Evolutionary conservation across 352 stramenopile genomes (phyloP).

Genomic region (Globisporangium iwayamae): DNA sequence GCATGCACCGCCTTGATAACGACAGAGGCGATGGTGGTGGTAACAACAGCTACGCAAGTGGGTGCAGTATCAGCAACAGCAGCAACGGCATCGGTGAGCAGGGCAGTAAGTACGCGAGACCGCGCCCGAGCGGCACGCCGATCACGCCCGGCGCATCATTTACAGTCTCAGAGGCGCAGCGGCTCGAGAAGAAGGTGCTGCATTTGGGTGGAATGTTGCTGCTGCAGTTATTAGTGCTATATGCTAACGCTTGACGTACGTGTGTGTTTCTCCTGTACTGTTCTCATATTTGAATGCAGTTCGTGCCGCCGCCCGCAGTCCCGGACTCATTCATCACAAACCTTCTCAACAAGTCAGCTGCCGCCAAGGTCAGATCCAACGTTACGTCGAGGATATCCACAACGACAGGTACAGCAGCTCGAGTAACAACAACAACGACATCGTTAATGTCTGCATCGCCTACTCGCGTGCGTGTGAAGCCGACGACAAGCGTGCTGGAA

Average conservation of each 20-base stretch:
- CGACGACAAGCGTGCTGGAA: slow-evolving; percentile 9
- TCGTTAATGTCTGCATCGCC: slow-evolving; percentile 1
- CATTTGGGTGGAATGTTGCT: neutral
- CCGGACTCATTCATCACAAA: slow-evolving; percentile 1
- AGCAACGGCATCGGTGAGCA: neutral
- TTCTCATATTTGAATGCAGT: slow-evolving; percentile 2
- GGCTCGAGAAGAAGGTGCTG: slow-evolving; percentile 12
- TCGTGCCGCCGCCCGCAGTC: neutral
- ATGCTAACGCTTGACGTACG: neutral
- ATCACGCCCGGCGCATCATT: slow-evolving; percentile 17
- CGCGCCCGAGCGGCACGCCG: slow-evolving; percentile 10
- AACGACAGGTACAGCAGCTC: neutral
- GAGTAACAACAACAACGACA: neutral
- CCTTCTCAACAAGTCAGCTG: neutral
- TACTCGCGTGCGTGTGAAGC: slow-evolving; percentile 1
- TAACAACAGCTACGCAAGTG: neutral
- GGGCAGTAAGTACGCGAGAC: slow-evolving; percentile 9
- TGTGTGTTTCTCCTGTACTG: neutral
- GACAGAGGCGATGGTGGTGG: neutral
- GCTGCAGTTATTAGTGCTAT: neutral
- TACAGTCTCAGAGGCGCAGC: slow-evolving; percentile 1
- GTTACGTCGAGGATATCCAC: neutral
- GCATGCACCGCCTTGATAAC: neutral
- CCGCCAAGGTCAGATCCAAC: neutral
- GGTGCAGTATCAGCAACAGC: neutral